Conservation (phyloP, 2,329 filamentous ascomycete genomes). For the Stemphylium vesicarium region DNA sequence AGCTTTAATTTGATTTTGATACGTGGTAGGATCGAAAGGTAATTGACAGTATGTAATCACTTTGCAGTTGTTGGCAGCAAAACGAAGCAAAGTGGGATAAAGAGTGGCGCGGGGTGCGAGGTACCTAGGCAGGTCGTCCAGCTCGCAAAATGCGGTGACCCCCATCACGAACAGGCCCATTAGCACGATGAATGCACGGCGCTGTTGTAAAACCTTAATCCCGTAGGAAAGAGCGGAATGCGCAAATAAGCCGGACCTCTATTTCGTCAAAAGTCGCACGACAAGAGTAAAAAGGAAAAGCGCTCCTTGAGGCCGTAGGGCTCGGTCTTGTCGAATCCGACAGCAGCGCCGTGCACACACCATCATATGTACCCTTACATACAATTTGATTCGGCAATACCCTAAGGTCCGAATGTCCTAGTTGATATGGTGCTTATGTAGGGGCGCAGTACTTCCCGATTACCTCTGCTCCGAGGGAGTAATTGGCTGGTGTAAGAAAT, state of each 20-base stretch:
- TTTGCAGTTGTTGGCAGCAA: not conserved
- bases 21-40: not conserved
- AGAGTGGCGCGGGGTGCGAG: conserved; percentile 20
- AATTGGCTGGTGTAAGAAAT: conserved; percentile 11
- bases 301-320: conserved; percentile 21
- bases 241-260: conserved; percentile 8
- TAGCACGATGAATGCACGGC: conserved; percentile 21
- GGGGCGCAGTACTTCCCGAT: conserved; percentile 6
- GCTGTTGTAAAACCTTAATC: conserved; percentile 24
- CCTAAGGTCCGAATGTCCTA: not conserved
- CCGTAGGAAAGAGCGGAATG: conserved; percentile 13
- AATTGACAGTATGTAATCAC: not conserved
- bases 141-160: conserved; percentile 17
- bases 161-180: conserved; percentile 8
- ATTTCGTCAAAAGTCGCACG: conserved; percentile 27
- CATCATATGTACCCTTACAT: conserved; percentile 18
- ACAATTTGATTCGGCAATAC: conserved; percentile 14
- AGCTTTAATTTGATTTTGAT: not conserved
- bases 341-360: conserved; percentile 20
- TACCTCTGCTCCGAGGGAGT: conserved; percentile 4
- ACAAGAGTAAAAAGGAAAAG: conserved; percentile 14
- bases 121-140: conserved; percentile 5
- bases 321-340: conserved; percentile 25
- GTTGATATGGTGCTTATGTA: conserved; percentile 11
- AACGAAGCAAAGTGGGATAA: conserved; percentile 29